Base-by-base conservation (phyloP, 371 early-diverging fungal genomes). In the Mortierella sp. region DNA sequence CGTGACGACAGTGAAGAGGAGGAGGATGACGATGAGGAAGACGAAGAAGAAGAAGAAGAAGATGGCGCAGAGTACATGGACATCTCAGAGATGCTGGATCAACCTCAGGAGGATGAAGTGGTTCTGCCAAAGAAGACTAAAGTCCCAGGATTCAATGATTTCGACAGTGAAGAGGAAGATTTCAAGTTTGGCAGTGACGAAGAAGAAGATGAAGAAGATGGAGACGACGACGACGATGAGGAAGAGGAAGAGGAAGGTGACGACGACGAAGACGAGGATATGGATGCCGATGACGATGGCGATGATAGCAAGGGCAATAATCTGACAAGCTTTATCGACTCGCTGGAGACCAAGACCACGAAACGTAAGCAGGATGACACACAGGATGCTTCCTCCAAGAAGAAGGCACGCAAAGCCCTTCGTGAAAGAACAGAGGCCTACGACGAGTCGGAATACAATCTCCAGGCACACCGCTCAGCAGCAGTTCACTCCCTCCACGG, bases 401-500 rank as follows among this genome's bases (percentile, higher is more conserved):
- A 79, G 46, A 34, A 34, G 34, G 80, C 83, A 46, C 82, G 81
- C 54, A 82, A 83, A 54, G 79, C 79, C 43, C 56, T 87, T 10
- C 76, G 82, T 41, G 90, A 92, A 80, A 73, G 82, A 28, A 90
- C 87, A 2, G 94, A 94, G 78, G 89, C 87, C 1, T 91, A 87
- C 54, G 82, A 87, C 28, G 94, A 94, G 72, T 88, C 85, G 7
- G 95, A 94, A 78, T 95, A 87, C 79, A 91, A 92, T 62, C 76
- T 95, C 46, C 62, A 82, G 16, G 83, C 86, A 8, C 84, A 81
- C n/a, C 59, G 73, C 16, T 57, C 74, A 0, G 43, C 69, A 1
- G 67, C 79, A n/a, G 61, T 73, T 14, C 63, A 67, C 45, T 62
- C 67, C 7, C 38, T 43, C 34, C 43, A 52, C 34, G 61, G 61